These are phyloP conservation scores for Macrolepiota fuliginosa DNA, from an alignment of 768 basidiomycete genomes.

Conservation along the genomic window DNA sequence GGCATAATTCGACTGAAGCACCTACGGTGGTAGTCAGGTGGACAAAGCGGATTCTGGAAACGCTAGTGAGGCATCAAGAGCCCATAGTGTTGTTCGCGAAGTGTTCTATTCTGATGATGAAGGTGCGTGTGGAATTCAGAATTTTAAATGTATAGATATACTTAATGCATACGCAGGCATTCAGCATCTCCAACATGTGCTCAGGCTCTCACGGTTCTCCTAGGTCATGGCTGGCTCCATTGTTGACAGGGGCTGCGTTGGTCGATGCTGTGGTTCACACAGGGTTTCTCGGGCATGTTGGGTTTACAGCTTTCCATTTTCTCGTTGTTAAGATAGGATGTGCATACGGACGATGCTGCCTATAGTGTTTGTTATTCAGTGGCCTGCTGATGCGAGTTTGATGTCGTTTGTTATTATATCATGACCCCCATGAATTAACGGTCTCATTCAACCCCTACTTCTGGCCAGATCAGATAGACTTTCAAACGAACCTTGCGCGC, in stretches of 20 bases:
- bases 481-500: too few relatives aligned
- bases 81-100: conserved; percentile 5
- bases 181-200: conserved; percentile 14
- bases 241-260: conserved; percentile 13
- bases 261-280: conserved; percentile 14
- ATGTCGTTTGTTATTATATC: too few relatives aligned
- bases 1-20: neutral
- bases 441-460: too few relatives aligned
- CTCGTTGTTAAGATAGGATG: conserved; percentile 7
- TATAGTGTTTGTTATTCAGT: neutral
- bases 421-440: too few relatives aligned
- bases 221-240: conserved; percentile 4
- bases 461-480: too few relatives aligned
- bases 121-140: conserved; percentile 4
- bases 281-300: conserved; percentile 10
- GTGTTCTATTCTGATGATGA: conserved; percentile 15
- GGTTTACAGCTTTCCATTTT: conserved; percentile 13
- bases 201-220: conserved; percentile 8
- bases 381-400: neutral
- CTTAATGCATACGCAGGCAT: conserved; percentile 6
- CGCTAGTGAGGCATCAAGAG: neutral
- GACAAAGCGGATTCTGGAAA: neutral
- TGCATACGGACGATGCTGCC: neutral
- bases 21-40: neutral
- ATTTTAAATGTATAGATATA: neutral